phyloP scores from a whole-genome alignment of 1,139 yeast genomes.

The Blastobotrys arbuscula region DNA sequence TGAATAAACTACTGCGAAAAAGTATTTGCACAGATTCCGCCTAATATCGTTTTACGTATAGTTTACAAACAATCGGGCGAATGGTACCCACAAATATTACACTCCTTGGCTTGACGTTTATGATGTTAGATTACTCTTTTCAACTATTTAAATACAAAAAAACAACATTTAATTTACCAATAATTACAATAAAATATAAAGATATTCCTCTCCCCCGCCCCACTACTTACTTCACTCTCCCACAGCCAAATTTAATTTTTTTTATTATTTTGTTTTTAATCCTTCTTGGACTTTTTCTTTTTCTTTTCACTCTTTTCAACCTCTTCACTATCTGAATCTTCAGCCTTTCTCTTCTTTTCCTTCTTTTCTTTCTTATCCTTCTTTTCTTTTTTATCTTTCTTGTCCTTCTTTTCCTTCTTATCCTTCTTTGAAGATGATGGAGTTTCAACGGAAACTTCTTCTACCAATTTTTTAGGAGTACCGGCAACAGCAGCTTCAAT shows the following conservation, averaged over 20 bases:
- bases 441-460: constrained; percentile 32
- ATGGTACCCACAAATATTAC: no score
- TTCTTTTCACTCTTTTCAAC: constrained; percentile 45
- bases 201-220: no score
- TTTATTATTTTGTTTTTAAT: no score
- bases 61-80: no score
- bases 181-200: constrained; percentile 1
- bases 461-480: constrained; percentile 46
- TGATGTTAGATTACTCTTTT: not conserved
- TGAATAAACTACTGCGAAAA: no score
- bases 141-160: not conserved
- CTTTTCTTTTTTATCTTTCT: constrained; percentile 53
- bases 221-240: no score
- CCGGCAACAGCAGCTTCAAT: constrained; percentile 33
- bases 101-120: no score
- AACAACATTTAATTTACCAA: constrained; percentile 2
- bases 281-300: constrained; percentile 23
- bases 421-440: constrained; percentile 32
- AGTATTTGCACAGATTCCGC: no score
- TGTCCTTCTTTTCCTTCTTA: constrained; percentile 49
- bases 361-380: constrained; percentile 66
- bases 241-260: no score
- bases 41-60: no score
- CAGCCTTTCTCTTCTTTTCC: constrained; percentile 46
- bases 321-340: constrained; percentile 40